Evolutionary conservation across 1,284 basidiomycete genomes (phyloP).

Genomic region (Trametes pubescens): DNA sequence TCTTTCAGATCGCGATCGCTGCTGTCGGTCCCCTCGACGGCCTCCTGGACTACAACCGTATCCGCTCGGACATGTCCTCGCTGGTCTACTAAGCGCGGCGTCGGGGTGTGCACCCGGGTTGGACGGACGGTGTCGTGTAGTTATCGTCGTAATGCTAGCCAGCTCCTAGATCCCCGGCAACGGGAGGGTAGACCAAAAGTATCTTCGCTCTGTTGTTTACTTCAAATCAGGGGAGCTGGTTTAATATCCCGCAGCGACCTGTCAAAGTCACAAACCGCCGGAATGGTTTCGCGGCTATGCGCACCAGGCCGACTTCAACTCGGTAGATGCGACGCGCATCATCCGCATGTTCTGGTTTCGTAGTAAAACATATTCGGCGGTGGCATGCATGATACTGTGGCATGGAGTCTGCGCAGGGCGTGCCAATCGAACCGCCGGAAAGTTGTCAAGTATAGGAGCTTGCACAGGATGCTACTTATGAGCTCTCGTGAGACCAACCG

Average conservation of each 20-base stretch:
- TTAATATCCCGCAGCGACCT: not conserved
- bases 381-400: too few relatives aligned
- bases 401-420: too few relatives aligned
- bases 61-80: slow-evolving; percentile 84
- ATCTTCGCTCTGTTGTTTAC: slow-evolving; percentile 26
- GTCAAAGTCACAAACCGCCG: too few relatives aligned
- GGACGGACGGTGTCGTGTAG: slow-evolving; percentile 30
- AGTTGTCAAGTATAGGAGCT: too few relatives aligned
- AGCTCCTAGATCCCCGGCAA: slow-evolving; percentile 27
- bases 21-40: slow-evolving; percentile 90
- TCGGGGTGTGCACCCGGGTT: slow-evolving; percentile 6
- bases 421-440: too few relatives aligned
- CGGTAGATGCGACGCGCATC: too few relatives aligned
- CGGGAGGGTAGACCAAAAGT: slow-evolving; percentile 34
- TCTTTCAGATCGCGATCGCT: slow-evolving; percentile 75
- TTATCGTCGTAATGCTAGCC: slow-evolving; percentile 34
- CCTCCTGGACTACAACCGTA: slow-evolving; percentile 85
- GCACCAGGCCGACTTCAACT: too few relatives aligned
- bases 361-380: too few relatives aligned
- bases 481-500: too few relatives aligned
- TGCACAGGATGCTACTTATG: too few relatives aligned
- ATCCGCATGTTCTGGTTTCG: too few relatives aligned
- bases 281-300: too few relatives aligned
- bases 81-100: slow-evolving; percentile 63
- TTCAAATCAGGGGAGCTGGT: slow-evolving; percentile 20